These are phyloP conservation scores for Periconia digitata DNA, from an alignment of 2,329 filamentous ascomycete species.

Conservation along the genomic window DNA sequence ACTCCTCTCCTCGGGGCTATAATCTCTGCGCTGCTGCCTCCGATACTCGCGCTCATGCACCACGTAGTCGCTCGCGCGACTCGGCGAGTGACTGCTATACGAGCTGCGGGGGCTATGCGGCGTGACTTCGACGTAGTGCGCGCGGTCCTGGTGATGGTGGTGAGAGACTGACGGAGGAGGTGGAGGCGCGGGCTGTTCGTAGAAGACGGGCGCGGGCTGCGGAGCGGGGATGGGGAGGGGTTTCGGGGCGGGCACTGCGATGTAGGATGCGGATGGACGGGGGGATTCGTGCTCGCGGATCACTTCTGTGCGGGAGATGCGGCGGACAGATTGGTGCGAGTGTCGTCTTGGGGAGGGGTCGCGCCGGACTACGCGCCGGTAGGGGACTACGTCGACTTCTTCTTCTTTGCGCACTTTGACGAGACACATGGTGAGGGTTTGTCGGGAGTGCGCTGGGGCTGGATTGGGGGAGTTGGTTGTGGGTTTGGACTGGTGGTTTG, in stretches of 20 bases:
- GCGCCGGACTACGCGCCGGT: slow-evolving; percentile 32
- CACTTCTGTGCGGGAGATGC: slow-evolving; percentile 33
- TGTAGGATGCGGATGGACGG: slow-evolving; percentile 30
- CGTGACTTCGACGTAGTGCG: slow-evolving; percentile 51
- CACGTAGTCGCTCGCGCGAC: slow-evolving; percentile 43
- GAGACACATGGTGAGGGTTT: slow-evolving; percentile 50
- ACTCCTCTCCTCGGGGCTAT: slow-evolving; percentile 33
- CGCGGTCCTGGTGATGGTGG: slow-evolving; percentile 17
- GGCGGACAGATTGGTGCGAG: slow-evolving; percentile 26
- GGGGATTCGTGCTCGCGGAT: slow-evolving; percentile 36
- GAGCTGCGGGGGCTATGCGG: slow-evolving; percentile 22
- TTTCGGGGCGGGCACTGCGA: slow-evolving; percentile 33
- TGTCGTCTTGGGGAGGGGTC: slow-evolving; percentile 32
- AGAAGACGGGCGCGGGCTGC: slow-evolving; percentile 45
- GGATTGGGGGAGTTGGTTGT: background rate
- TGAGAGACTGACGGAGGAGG: slow-evolving; percentile 22
- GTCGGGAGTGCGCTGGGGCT: background rate
- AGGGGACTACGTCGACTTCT: slow-evolving; percentile 46
- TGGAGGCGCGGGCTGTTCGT: slow-evolving; percentile 37
- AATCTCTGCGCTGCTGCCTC: slow-evolving; percentile 36
- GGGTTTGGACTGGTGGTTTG: slow-evolving; percentile 11
- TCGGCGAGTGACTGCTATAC: background rate
- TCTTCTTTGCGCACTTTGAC: slow-evolving; percentile 50
- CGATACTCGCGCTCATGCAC: slow-evolving; percentile 48
- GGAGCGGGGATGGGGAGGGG: slow-evolving; percentile 38